phyloP scores from a whole-genome alignment of 179 eudicot species.

The Corrigiola litoralis region DNA sequence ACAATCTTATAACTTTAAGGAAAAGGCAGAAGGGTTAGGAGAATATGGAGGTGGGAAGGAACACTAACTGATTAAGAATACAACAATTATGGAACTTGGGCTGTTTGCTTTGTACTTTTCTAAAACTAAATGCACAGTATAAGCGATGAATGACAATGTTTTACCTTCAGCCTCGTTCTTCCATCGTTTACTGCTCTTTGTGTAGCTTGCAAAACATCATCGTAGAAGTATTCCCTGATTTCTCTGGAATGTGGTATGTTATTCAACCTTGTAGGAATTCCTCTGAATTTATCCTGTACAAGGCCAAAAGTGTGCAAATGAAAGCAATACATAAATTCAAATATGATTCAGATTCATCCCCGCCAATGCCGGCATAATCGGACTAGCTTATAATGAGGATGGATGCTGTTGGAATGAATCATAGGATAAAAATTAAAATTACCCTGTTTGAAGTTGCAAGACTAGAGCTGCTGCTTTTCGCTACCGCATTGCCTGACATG shows the following conservation, averaged over 20 bases:
- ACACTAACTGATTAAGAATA: not conserved
- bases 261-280: conserved; percentile 91
- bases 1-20: not conserved
- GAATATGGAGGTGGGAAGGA: not conserved
- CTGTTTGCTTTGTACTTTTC: not conserved
- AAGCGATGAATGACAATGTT: not conserved
- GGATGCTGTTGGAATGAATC: no score
- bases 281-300: conserved; percentile 78
- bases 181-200: conserved; percentile 75
- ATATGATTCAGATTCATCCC: not conserved
- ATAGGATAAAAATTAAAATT: not conserved
- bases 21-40: no score
- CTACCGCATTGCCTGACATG: conserved; percentile 38
- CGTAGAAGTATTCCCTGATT: conserved; percentile 88
- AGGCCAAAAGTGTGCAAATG: conserved; percentile 23
- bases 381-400: not conserved
- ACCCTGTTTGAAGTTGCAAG: conserved; percentile 44
- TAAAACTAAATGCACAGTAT: not conserved
- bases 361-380: not conserved
- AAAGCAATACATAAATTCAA: not conserved
- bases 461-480: conserved; percentile 28
- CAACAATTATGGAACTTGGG: not conserved
- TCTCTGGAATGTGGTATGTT: conserved; percentile 97
- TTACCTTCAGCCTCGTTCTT: conserved; percentile 71
- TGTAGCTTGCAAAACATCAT: conserved; percentile 87